phyloP scores from a whole-genome alignment of 192 early-diverging fungal genomes.

The Linnemannia exigua region DNA sequence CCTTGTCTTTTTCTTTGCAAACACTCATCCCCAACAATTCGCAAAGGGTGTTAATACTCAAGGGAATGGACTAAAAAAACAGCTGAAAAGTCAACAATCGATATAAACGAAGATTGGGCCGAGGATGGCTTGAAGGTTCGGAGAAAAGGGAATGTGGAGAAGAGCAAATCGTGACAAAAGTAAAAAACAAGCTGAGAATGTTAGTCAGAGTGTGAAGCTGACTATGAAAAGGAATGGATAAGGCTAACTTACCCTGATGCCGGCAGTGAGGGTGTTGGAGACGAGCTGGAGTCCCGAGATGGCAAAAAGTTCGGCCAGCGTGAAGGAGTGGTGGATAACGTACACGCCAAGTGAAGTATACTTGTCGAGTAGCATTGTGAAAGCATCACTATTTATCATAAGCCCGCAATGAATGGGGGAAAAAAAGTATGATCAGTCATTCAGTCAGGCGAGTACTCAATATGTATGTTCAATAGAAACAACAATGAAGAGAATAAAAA shows the following conservation, averaged over 20 bases:
- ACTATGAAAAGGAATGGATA: background rate
- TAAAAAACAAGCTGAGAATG: background rate
- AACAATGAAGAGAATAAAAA: background rate
- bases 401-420: background rate
- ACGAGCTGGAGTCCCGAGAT: conserved; percentile 85
- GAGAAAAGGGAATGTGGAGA: background rate
- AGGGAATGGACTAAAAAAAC: background rate
- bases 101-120: background rate
- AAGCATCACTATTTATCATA: conserved; percentile 55
- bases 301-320: conserved; percentile 81
- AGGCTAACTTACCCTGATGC: conserved; percentile 64
- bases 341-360: conserved; percentile 75
- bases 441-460: conserved; percentile 1
- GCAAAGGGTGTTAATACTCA: background rate
- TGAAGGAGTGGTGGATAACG: conserved; percentile 77
- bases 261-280: conserved; percentile 79
- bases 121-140: background rate
- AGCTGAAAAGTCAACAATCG: background rate
- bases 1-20: background rate
- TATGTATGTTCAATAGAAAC: too few relatives aligned
- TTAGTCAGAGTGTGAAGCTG: background rate
- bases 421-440: background rate
- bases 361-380: conserved; percentile 71
- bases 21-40: background rate
- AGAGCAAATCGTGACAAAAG: background rate